Evolutionary conservation across 176 grass and related monocot genomes (phyloP), one percentile per base, ranked within the genome.

Genomic region (Paspalum vaginatum): DNA sequence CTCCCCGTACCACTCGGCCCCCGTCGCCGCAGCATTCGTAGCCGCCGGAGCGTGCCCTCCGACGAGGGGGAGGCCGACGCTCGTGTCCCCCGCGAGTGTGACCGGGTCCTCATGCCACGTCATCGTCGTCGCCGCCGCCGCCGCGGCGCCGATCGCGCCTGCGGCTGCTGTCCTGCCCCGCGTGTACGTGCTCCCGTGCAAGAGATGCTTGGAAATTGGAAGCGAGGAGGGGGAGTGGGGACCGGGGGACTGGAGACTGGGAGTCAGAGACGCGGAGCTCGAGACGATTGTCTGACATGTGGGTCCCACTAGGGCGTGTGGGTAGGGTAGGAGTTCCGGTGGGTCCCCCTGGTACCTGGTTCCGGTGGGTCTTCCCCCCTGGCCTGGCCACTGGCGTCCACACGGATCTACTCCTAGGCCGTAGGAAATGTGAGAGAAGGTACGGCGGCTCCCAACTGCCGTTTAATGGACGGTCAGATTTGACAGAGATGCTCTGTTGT

Each of bases 71-170:
- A 91, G 79, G 16, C 61, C 61, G 47, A 82, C 81, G 78, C 84
- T 88, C 7, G 84, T 60, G 61, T 89, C 90, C 0, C 76, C 89
- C 53, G 88, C 86, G 18, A 89, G 79, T 57, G 77, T 91, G 47
- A 75, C 75, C 18, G 93, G 81, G 40, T 99, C 90, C 38, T 99
- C 96, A 43, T 93, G 90, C 96, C 96, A 99, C 86, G 90, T 86
- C 96, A 95, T 95, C 79, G 83, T 94, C 21, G 52, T 9, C 37
- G 56, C 82, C 88, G 79, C 75, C 78, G 72, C 85, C 63, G 85
- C 79, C 91, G 27, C 85, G 65, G 20, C 48, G 80, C 77, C 82
- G 82, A 88, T 87, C 78, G 38, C 60, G n/a, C n/a, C n/a, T n/a
- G n/a, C n/a, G n/a, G n/a, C n/a, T n/a, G n/a, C n/a, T n/a, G n/a